Conservation (phyloP, 306 rosid genomes). For the Malus sylvestris region DNA sequence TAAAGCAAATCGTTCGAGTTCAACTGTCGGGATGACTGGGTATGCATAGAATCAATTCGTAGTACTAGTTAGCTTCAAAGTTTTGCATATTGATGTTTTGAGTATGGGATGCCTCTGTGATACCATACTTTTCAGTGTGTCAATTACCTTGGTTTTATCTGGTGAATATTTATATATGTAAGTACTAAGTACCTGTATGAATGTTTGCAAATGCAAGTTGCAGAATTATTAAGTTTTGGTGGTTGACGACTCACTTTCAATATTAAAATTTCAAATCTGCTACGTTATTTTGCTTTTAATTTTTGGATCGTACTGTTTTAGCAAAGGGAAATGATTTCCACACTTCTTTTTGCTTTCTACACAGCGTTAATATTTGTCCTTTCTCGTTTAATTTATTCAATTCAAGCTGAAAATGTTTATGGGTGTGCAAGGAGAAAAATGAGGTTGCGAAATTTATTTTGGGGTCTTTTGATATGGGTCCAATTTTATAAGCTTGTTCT, state of each 20-base stretch:
- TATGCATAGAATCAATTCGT: conserved; percentile 36
- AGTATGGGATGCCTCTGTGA: conserved; percentile 12
- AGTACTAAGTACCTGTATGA: background rate
- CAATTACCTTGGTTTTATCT: conserved; percentile 1
- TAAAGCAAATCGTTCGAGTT: conserved; percentile 58
- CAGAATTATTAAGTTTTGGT: background rate
- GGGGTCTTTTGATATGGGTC: too few relatives aligned
- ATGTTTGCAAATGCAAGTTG: conserved; percentile 7
- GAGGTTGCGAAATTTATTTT: too few relatives aligned
- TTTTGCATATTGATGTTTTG: conserved; percentile 19
- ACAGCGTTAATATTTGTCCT: too few relatives aligned
- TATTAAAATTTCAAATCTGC: background rate
- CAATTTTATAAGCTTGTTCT: too few relatives aligned
- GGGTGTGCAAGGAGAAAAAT: too few relatives aligned
- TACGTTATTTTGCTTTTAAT: background rate
- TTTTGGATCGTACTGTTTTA: background rate
- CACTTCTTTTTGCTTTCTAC: too few relatives aligned
- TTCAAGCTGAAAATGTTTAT: too few relatives aligned
- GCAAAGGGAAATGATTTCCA: too few relatives aligned
- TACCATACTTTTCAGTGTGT: conserved; percentile 7
- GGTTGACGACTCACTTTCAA: background rate
- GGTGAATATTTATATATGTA: background rate
- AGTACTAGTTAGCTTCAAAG: conserved; percentile 13
- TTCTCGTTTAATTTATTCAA: too few relatives aligned
- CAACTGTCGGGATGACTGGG: conserved; percentile 81